Evolutionary conservation across 1,284 basidiomycete species (phyloP).

Genomic region (Ustilago loliicola): DNA sequence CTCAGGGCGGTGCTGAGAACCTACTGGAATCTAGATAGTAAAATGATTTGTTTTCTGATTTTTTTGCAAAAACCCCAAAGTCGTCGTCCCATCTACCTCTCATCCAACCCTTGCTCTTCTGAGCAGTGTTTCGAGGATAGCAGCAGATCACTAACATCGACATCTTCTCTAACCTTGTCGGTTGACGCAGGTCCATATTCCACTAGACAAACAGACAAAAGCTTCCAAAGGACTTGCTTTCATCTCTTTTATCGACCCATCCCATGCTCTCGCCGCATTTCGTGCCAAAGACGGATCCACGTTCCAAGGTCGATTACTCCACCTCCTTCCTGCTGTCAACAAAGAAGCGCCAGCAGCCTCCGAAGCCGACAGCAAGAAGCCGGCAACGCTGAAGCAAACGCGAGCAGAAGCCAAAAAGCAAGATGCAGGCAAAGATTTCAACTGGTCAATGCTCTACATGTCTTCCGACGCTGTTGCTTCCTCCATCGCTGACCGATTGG

Average conservation of each 20-base stretch:
- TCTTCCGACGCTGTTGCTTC: constrained; percentile 91
- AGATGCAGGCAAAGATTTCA: constrained; percentile 84
- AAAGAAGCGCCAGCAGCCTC: constrained; percentile 68
- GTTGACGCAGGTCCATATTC: constrained; percentile 81
- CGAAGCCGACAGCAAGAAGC: constrained; percentile 28
- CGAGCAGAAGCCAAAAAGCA: constrained; percentile 79
- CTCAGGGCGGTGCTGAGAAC: constrained; percentile 52
- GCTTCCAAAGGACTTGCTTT: constrained; percentile 82
- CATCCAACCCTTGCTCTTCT: background rate
- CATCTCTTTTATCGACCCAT: constrained; percentile 79
- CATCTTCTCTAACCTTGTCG: background rate
- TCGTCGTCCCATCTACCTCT: background rate
- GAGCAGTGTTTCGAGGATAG: background rate
- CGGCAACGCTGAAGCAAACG: constrained; percentile 74
- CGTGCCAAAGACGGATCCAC: constrained; percentile 84
- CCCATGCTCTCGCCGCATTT: constrained; percentile 82
- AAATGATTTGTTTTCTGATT: constrained; percentile 51
- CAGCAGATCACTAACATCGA: constrained; percentile 18
- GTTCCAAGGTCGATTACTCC: constrained; percentile 91
- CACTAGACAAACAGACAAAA: constrained; percentile 78
- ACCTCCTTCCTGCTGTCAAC: constrained; percentile 86
- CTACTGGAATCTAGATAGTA: constrained; percentile 70
- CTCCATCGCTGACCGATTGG: constrained; percentile 84
- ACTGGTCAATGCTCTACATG: constrained; percentile 97
- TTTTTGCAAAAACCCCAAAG: constrained; percentile 15